phyloP scores from a whole-genome alignment of 2,329 filamentous ascomycete species.

The Botrytis medusae region DNA sequence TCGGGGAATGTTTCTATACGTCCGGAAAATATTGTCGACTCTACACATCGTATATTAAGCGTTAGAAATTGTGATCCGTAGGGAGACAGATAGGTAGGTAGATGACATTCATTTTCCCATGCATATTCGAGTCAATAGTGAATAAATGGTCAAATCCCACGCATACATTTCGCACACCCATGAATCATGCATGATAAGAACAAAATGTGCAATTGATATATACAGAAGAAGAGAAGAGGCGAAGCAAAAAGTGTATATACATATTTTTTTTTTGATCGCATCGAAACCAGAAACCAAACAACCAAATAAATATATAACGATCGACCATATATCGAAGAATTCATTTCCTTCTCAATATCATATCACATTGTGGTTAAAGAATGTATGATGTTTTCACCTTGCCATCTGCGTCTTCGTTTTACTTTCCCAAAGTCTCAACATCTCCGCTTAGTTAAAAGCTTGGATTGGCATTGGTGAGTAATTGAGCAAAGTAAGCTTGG shows the following conservation, averaged over 20 bases:
- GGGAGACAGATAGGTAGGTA: too few relatives aligned
- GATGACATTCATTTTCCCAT: too few relatives aligned
- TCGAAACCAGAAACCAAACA: background rate
- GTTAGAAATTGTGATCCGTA: too few relatives aligned
- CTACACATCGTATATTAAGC: too few relatives aligned
- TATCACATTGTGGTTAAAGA: background rate
- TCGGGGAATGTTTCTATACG: too few relatives aligned
- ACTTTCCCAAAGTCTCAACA: background rate
- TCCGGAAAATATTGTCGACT: too few relatives aligned
- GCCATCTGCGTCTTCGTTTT: background rate
- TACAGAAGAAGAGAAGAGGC: conserved; percentile 17
- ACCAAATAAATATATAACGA: background rate
- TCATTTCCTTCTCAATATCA: background rate
- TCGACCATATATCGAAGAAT: background rate
- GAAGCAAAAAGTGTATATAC: conserved; percentile 12
- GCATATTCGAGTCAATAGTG: too few relatives aligned
- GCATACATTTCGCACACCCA: too few relatives aligned
- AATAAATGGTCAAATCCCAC: too few relatives aligned
- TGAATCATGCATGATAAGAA: too few relatives aligned
- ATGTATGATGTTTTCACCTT: background rate
- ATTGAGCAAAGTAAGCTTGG: conserved; percentile 58
- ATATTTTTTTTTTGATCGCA: background rate
- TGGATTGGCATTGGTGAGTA: conserved; percentile 57
- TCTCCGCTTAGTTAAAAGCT: conserved; percentile 44
- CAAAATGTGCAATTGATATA: conserved; percentile 1